phyloP scores from a whole-genome alignment of 2,329 filamentous ascomycete genomes.

The Colletotrichum sp. region DNA sequence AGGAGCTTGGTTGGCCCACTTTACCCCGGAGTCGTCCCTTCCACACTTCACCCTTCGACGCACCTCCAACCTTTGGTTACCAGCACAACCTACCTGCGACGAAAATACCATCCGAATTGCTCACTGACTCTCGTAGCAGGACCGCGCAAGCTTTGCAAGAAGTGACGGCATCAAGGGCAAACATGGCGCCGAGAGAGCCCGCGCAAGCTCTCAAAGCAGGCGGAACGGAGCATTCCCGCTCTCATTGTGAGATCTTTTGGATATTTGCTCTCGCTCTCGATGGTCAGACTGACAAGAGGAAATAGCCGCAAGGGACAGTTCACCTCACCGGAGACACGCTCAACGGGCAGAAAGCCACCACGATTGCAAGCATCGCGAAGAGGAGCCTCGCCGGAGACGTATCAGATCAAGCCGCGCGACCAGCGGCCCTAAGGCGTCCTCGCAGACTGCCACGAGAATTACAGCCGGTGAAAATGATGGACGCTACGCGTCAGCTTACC shows the following conservation, averaged over 20 bases:
- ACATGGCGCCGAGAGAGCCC: neutral
- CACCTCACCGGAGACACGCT: neutral
- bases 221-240: neutral
- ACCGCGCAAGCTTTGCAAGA: neutral
- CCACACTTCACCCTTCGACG: neutral
- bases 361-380: neutral
- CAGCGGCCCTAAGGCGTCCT: neutral
- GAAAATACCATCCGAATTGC: neutral
- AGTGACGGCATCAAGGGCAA: neutral
- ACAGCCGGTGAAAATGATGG: neutral
- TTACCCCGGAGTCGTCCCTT: neutral
- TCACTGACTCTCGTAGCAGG: neutral
- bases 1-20: neutral
- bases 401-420: slow-evolving; percentile 14
- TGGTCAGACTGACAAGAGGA: neutral
- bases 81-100: neutral
- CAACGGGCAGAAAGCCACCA: neutral
- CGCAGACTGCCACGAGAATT: neutral
- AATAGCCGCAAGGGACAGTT: neutral
- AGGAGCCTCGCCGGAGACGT: slow-evolving; percentile 10
- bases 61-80: neutral
- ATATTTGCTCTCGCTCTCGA: neutral
- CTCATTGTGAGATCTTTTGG: neutral
- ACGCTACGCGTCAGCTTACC: neutral
- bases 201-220: neutral